Conservation (phyloP, 2,329 filamentous ascomycete species). For the Phialemonium atrogriseum region DNA sequence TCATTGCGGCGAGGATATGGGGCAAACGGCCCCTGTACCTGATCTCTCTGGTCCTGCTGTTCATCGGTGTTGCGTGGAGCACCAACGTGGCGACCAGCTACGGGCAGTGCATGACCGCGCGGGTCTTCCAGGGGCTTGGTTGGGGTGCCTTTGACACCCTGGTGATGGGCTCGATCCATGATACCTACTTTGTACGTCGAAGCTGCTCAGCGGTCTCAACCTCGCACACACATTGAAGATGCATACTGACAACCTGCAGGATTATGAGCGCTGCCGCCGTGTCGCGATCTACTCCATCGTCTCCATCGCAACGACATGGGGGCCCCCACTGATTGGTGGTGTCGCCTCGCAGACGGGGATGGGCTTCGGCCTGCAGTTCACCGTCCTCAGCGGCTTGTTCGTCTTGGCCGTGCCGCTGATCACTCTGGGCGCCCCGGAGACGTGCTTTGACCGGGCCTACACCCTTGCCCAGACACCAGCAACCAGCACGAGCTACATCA, state of each 20-base stretch:
- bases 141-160: conserved; percentile 51
- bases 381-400: conserved; percentile 41
- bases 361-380: conserved; percentile 40
- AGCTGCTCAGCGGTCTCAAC: neutral
- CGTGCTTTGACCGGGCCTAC: conserved; percentile 36
- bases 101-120: conserved; percentile 39
- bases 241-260: conserved; percentile 24
- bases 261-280: conserved; percentile 41
- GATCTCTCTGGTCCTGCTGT: conserved; percentile 32
- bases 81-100: conserved; percentile 32
- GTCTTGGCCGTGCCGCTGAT: conserved; percentile 37
- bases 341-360: conserved; percentile 30
- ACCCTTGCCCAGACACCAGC: conserved; percentile 15
- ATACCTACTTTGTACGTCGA: conserved; percentile 45
- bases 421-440: conserved; percentile 42
- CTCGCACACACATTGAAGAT: too few species aligned
- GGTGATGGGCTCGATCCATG: conserved; percentile 42
- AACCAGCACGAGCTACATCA: conserved; percentile 16
- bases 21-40: conserved; percentile 49
- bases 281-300: conserved; percentile 37
- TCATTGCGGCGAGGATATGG: conserved; percentile 34
- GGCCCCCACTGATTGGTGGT: conserved; percentile 44
- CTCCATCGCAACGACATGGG: conserved; percentile 40
- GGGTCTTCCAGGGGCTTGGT: conserved; percentile 47
- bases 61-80: conserved; percentile 44